Percentiles rank a stretch among this genome's conserved stretches.
Conservation (phyloP, 2,329 filamentous ascomycete genomes). For the Chaetothyriales sp. region DNA sequence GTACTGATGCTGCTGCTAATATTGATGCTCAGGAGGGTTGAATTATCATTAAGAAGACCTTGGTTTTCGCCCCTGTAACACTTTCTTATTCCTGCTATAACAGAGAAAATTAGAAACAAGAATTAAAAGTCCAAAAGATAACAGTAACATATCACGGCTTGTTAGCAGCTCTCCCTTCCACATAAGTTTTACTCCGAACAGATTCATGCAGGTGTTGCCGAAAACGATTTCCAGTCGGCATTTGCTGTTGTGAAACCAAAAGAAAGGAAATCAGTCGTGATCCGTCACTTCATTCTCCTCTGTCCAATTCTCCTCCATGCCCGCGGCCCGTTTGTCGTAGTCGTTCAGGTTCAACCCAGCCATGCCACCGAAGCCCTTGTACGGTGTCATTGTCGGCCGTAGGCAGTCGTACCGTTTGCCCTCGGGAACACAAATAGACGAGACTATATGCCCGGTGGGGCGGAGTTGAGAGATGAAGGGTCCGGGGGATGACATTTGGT, state of each 20-base stretch:
- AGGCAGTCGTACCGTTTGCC: conserved; percentile 13
- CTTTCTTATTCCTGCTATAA: too few species aligned
- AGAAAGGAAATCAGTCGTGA: not conserved
- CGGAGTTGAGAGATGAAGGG: too few species aligned
- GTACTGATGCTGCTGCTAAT: not conserved
- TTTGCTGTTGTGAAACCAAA: too few species aligned
- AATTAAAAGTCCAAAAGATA: too few species aligned
- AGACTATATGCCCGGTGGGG: not conserved
- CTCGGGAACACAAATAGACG: conserved; percentile 7
- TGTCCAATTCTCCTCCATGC: conserved; percentile 7
- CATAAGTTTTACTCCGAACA: too few species aligned
- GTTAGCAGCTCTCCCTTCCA: too few species aligned
- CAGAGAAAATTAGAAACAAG: too few species aligned
- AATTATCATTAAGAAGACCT: not conserved
- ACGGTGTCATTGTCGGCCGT: conserved; percentile 6
- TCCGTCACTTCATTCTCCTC: conserved; percentile 4
- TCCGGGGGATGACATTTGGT: too few species aligned
- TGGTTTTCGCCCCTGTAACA: too few species aligned
- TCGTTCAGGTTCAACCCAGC: not conserved
- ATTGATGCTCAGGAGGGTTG: not conserved
- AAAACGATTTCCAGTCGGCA: too few species aligned
- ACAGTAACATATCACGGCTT: too few species aligned
- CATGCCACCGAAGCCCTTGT: conserved; percentile 8
- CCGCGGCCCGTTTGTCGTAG: conserved; percentile 4
- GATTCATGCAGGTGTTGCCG: too few species aligned